Conservation (phyloP, 768 basidiomycete genomes). For the Suillus luteus region DNA sequence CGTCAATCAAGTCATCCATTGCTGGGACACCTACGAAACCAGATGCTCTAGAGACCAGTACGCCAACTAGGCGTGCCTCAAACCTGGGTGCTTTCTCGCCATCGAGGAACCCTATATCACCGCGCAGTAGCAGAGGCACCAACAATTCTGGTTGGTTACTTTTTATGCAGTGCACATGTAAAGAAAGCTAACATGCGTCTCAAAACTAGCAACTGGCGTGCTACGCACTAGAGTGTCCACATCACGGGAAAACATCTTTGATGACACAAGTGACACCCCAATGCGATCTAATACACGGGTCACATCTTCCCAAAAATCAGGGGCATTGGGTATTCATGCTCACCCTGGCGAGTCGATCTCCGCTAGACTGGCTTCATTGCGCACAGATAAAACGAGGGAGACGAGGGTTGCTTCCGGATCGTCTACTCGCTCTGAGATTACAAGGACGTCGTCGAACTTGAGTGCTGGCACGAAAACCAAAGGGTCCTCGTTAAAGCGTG, state of each 20-base stretch:
- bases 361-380: background rate
- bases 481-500: background rate
- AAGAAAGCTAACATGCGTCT: background rate
- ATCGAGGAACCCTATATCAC: conserved; percentile 4
- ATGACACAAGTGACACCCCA: background rate
- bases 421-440: conserved; percentile 6
- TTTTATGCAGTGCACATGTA: background rate
- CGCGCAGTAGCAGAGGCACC: background rate
- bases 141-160: background rate
- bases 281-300: background rate
- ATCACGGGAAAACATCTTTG: conserved; percentile 1
- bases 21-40: conserved; percentile 2
- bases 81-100: conserved; percentile 14
- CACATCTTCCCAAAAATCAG: background rate
- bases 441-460: background rate
- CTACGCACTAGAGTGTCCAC: background rate
- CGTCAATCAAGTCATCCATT: conserved; percentile 22
- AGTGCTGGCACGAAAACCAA: background rate
- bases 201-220: background rate
- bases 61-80: background rate
- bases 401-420: background rate
- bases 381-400: background rate
- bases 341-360: conserved; percentile 2
- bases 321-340: background rate
- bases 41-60: background rate